Base-by-base conservation (phyloP, 257 asterid species). In the Solanum appendiculatum region DNA sequence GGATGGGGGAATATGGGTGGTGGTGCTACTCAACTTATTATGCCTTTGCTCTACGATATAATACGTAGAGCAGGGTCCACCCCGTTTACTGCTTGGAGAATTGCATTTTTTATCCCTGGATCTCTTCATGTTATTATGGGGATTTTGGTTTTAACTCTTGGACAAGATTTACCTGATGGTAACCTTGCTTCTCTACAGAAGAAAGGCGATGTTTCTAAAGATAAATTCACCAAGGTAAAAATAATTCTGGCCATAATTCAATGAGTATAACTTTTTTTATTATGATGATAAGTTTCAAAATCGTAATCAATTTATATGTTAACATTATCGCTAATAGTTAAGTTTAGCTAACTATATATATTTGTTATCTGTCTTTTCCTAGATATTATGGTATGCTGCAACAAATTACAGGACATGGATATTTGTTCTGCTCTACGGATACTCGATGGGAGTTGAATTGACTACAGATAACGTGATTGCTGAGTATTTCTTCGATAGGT, bases 341-440 rank as follows among this genome's bases (percentile, higher is more conserved):
- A n/a, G 0, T 5, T 37, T 0, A 51, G 0, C 23, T 51, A 51
- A 51, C 23, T n/a, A n/a, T n/a, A n/a, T n/a, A n/a, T n/a, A 16
- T 51, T 51, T 48, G 58, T 48, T 73, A 20, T 40, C 10, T 77
- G 13, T 77, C 9, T 75, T 40, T 7, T n/a, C 48, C 2, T 40
- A 77, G 83, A 77, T 77, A 54, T 44, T 75, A 0, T 86, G 73
- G 64, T 54, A 91, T 33, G 97, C 94, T 6, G 89, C 86, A 9
- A 90, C 93, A 31, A 93, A 93, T 78, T 92, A 91, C 90, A 91
- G 93, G 56, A 92, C 96, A 54, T 93, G 96, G 96, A 82, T 92
- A 7, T 94, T 93, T 42, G 93, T 90, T 25, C 89, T 92, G 23
- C 86, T 92, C 23, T 92, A 93, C 39, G 95, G 95, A 46, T 92